A percentile compares a stretch with the other conserved stretches of the same genome.
These are phyloP conservation scores for Nelumbo lutea DNA, from an alignment of 164 flowering plant genomes.

Conservation along the genomic window DNA sequence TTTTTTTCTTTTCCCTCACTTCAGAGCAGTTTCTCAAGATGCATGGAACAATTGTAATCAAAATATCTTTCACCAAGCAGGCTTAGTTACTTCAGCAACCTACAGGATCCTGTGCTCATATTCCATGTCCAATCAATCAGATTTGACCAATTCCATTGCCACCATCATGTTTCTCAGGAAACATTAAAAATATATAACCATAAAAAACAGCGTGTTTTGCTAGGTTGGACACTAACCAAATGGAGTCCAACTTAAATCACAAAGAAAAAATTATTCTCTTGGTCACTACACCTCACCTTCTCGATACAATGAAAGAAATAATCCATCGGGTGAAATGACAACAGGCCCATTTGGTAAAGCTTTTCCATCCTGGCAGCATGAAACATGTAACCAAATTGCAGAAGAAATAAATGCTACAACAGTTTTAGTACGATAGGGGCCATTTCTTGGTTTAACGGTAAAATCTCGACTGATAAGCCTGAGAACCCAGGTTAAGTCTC, in stretches of 20 bases:
- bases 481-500: too few relatives aligned
- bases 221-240: background rate
- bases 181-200: too few relatives aligned
- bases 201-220: background rate
- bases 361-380: conserved; percentile 76
- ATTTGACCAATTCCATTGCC: background rate
- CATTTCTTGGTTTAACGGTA: too few relatives aligned
- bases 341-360: conserved; percentile 88
- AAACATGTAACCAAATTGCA: conserved; percentile 7
- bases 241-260: background rate
- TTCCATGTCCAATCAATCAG: background rate
- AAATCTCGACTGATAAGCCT: too few relatives aligned
- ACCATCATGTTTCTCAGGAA: too few relatives aligned
- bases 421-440: too few relatives aligned
- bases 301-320: conserved; percentile 82
- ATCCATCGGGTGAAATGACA: conserved; percentile 95
- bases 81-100: background rate
- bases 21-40: too few relatives aligned
- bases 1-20: too few relatives aligned
- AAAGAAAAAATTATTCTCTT: background rate
- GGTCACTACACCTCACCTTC: conserved; percentile 54
- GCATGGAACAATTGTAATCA: background rate
- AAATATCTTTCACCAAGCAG: background rate
- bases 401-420: background rate
- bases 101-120: background rate